phyloP scores from a whole-genome alignment of 2,329 filamentous ascomycete genomes.

The Ophiostoma sp. region DNA sequence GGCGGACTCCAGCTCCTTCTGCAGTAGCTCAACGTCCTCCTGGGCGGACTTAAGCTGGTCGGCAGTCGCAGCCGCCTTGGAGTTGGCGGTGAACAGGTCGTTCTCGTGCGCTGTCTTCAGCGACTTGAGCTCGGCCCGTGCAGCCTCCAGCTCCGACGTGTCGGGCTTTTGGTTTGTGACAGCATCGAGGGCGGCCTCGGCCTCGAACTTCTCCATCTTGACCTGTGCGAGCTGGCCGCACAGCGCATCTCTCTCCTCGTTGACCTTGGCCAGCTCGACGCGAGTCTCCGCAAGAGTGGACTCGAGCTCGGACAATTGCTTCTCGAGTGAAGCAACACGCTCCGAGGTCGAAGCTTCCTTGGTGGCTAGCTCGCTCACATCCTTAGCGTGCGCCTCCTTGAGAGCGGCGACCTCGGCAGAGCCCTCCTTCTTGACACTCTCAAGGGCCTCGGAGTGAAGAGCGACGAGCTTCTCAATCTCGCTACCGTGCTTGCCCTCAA shows the following conservation, averaged over 20 bases:
- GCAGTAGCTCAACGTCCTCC: conserved; percentile 44
- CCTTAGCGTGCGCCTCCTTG: conserved; percentile 33
- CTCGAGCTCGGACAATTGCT: conserved; percentile 37
- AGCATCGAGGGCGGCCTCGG: conserved; percentile 57
- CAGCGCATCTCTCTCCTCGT: conserved; percentile 46
- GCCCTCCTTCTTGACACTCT: conserved; percentile 42
- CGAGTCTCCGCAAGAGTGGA: conserved; percentile 36
- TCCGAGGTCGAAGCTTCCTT: conserved; percentile 35
- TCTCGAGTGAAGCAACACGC: conserved; percentile 39
- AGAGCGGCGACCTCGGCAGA: conserved; percentile 37
- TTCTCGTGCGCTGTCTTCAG: conserved; percentile 41
- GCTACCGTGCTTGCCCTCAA: conserved; percentile 33
- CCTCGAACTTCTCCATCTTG: conserved; percentile 56
- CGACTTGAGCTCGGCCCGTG: conserved; percentile 46
- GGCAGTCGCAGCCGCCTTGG: conserved; percentile 36
- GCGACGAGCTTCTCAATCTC: conserved; percentile 45
- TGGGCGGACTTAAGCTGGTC: conserved; percentile 36
- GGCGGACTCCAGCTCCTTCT: conserved; percentile 51
- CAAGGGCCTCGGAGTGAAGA: conserved; percentile 41
- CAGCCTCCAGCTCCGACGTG: conserved; percentile 48
- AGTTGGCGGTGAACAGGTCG: conserved; percentile 32
- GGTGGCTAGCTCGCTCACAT: conserved; percentile 38
- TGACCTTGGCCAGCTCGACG: conserved; percentile 41
- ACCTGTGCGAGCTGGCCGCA: conserved; percentile 51
- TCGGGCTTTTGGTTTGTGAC: conserved; percentile 52